A percentile compares a stretch with the other conserved stretches of the same genome.
Evolutionary conservation across 2,329 filamentous ascomycete genomes (phyloP).

Genomic region (Plenodomus tracheiphilus): DNA sequence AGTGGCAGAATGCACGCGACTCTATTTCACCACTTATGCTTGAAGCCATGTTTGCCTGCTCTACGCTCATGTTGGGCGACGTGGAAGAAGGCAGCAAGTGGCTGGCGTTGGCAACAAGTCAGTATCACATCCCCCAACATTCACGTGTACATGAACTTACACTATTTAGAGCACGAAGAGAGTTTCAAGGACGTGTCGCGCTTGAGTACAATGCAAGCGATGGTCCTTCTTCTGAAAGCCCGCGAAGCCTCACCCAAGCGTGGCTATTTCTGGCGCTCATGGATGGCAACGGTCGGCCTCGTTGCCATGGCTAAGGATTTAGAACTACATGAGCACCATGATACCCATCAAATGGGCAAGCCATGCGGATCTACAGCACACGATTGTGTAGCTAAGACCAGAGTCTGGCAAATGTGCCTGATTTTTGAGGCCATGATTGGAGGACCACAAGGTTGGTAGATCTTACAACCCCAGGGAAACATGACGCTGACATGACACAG

Average conservation of each 20-base stretch:
- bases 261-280: constrained; percentile 95
- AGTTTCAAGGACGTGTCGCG: constrained; percentile 92
- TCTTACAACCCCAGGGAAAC: background rate
- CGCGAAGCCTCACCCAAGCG: constrained; percentile 89
- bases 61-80: constrained; percentile 80
- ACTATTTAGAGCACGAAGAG: constrained; percentile 74
- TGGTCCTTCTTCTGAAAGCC: constrained; percentile 86
- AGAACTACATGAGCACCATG: constrained; percentile 83
- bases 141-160: constrained; percentile 14
- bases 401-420: constrained; percentile 89
- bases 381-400: constrained; percentile 82
- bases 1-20: constrained; percentile 83
- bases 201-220: constrained; percentile 86
- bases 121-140: constrained; percentile 36
- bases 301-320: constrained; percentile 93
- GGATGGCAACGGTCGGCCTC: constrained; percentile 92
- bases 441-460: constrained; percentile 76
- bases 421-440: constrained; percentile 90
- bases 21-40: constrained; percentile 86
- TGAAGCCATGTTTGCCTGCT: constrained; percentile 89
- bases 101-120: constrained; percentile 86
- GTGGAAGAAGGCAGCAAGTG: constrained; percentile 85
- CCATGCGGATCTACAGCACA: constrained; percentile 68
- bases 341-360: constrained; percentile 72
- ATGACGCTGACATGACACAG: constrained; percentile 20